Base-by-base conservation (phyloP, 2,329 filamentous ascomycete species). In the Arthroderma sp. region DNA sequence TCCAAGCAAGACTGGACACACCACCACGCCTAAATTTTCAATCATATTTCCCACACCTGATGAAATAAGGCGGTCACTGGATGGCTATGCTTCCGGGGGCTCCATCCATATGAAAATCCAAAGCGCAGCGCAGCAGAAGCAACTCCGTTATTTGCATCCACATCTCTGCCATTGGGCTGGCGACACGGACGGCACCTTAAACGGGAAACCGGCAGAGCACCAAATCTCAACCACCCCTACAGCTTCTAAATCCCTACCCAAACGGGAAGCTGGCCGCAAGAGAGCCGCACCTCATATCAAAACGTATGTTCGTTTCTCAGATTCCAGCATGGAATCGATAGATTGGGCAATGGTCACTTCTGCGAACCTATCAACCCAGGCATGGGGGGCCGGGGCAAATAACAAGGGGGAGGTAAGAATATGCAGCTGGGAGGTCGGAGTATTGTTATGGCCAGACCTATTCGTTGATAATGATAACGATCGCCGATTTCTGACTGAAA, bases 281-380 rank as follows among this genome's bases (percentile, higher is more conserved):
- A 71, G 77, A 29, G 86, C 85, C 11, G 85, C 85, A 1, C 87
- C 87, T 0, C 87, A 94, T 53, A 83, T 94, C 58, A 94, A 94
- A 61, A 94, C 86, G 0, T 94, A 91, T 55, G 78, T 88, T 38
- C 77, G 83, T 4, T 87, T 73, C 53, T 52, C 60, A 0, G 59
- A 68, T 41, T 32, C 53, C 4, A 47, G 55, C 2, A 65, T 65
- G 57, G 56, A 61, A 4, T 59, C 50, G 0, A 79, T 93, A 34
- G 83, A 91, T 56, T 94, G 87, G 88, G 85, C 84, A 1, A 70
- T 94, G 50, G 60, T 93, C 2, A 93, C 85, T 0, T 91, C 84
- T n/a, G 86, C 87, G n/a, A 94, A 94, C 53, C 61, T 94, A 2
- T 91, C 84, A 1, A 89, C 81, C 49, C 86, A 94, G 62, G 87